Evolutionary conservation across 1,284 basidiomycete species (phyloP).

Genomic region (Cutaneotrichosporon mucoides): DNA sequence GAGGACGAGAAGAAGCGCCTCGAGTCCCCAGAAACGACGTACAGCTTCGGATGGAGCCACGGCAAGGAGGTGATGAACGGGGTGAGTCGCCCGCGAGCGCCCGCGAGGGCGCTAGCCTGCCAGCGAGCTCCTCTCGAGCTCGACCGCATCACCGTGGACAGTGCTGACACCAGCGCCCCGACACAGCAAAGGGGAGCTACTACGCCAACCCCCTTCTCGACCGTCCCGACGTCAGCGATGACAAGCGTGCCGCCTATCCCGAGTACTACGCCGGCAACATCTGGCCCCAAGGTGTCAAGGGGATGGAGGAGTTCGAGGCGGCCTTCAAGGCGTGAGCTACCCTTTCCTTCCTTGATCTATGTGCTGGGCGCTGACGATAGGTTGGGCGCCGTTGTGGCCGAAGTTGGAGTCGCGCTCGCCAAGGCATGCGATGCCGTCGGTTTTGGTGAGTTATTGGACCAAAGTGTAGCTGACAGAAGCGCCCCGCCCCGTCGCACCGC

Average conservation of each 20-base stretch:
- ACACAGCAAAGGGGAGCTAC: conserved; percentile 81
- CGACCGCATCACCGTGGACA: too few species aligned
- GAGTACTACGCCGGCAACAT: conserved; percentile 54
- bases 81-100: conserved; percentile 51
- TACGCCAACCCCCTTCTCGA: conserved; percentile 83
- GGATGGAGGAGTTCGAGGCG: conserved; percentile 69
- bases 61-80: conserved; percentile 97
- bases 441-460: conserved; percentile 58
- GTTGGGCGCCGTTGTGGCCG: conserved; percentile 64
- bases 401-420: conserved; percentile 75
- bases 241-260: conserved; percentile 58
- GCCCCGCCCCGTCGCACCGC: conserved; percentile 31
- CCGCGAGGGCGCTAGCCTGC: too few species aligned
- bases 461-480: background rate
- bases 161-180: conserved; percentile 45
- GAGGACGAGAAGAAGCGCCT: conserved; percentile 64
- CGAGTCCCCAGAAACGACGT: conserved; percentile 48
- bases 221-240: conserved; percentile 57
- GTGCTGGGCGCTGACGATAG: conserved; percentile 16
- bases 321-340: conserved; percentile 71
- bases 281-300: conserved; percentile 62
- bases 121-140: too few species aligned
- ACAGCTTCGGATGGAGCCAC: conserved; percentile 80
- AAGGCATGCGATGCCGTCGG: conserved; percentile 80
- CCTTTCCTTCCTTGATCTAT: too few species aligned